A percentile compares a stretch with the other conserved stretches of the same genome.
Conservation (phyloP, 257 asterid genomes). For the Przewalskia tangutica region DNA sequence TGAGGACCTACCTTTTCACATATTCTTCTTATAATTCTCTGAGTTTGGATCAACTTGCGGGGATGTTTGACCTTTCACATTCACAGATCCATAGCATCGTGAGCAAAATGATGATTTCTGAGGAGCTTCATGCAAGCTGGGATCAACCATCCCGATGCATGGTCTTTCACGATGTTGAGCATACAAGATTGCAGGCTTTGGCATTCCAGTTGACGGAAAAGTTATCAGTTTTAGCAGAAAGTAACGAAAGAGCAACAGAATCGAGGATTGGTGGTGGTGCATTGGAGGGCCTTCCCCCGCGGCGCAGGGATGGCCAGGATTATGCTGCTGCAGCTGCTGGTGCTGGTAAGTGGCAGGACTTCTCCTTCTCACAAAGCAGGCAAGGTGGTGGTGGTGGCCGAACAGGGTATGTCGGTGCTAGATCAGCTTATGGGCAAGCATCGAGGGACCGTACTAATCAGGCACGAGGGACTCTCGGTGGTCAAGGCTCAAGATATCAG, state of each 20-base stretch:
- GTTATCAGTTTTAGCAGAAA: constrained; percentile 65
- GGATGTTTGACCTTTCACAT: constrained; percentile 71
- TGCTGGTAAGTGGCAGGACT: constrained; percentile 75
- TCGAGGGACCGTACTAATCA: constrained; percentile 45
- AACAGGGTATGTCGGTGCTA: constrained; percentile 42
- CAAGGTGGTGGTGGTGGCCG: constrained; percentile 58
- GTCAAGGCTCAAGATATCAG: constrained; percentile 43
- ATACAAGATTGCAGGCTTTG: constrained; percentile 67
- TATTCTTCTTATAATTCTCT: constrained; percentile 69
- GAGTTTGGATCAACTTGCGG: constrained; percentile 73
- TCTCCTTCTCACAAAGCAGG: constrained; percentile 60
- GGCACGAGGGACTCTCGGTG: constrained; percentile 32
- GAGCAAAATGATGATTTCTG: constrained; percentile 82
- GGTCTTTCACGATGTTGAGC: constrained; percentile 70
- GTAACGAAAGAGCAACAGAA: constrained; percentile 76
- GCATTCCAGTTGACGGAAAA: constrained; percentile 81
- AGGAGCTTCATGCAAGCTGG: constrained; percentile 92
- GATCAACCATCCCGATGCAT: constrained; percentile 88
- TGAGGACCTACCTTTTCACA: constrained; percentile 78
- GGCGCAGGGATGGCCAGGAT: constrained; percentile 89
- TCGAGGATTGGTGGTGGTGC: constrained; percentile 78
- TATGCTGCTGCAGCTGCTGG: constrained; percentile 50
- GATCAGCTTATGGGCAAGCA: constrained; percentile 18
- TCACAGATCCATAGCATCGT: constrained; percentile 57
- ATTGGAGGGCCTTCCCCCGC: constrained; percentile 58